Percentiles rank a stretch among this genome's conserved stretches.
phyloP scores from a whole-genome alignment of 2,329 filamentous ascomycete genomes.

The Fonsecaea monophora region DNA sequence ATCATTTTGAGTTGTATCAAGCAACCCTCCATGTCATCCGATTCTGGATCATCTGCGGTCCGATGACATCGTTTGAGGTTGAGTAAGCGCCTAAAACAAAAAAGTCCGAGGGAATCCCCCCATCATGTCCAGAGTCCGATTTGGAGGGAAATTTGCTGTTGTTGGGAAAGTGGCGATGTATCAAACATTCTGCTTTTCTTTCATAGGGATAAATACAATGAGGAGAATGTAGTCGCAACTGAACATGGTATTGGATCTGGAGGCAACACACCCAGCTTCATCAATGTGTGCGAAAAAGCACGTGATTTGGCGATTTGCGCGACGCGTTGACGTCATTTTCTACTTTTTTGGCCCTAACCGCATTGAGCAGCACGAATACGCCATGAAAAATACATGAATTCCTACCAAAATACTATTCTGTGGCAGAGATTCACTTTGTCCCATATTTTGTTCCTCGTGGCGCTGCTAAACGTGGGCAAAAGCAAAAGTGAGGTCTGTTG shows the following conservation, averaged over 20 bases:
- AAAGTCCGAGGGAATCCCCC: neutral
- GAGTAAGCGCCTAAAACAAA: slow-evolving; percentile 31
- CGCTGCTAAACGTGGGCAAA: neutral
- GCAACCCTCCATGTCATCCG: slow-evolving; percentile 7
- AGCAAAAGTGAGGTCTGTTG: neutral
- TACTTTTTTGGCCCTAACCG: neutral
- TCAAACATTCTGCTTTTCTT: neutral
- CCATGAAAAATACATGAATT: neutral
- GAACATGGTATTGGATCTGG: neutral
- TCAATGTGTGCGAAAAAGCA: neutral
- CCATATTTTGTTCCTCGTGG: neutral
- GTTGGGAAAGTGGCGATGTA: neutral
- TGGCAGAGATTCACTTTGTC: neutral
- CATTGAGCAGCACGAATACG: neutral
- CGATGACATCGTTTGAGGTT: slow-evolving; percentile 27
- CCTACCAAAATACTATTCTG: neutral
- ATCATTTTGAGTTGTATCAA: neutral
- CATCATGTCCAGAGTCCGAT: neutral
- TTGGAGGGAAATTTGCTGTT: neutral
- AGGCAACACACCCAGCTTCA: neutral
- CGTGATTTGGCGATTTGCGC: slow-evolving; percentile 15
- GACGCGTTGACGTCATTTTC: slow-evolving; percentile 34
- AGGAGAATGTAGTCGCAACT: neutral
- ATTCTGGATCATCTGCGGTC: slow-evolving; percentile 15
- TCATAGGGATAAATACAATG: neutral